Base-by-base conservation (phyloP, 352 stramenopile species). In the Phytophthora colocasiae region DNA sequence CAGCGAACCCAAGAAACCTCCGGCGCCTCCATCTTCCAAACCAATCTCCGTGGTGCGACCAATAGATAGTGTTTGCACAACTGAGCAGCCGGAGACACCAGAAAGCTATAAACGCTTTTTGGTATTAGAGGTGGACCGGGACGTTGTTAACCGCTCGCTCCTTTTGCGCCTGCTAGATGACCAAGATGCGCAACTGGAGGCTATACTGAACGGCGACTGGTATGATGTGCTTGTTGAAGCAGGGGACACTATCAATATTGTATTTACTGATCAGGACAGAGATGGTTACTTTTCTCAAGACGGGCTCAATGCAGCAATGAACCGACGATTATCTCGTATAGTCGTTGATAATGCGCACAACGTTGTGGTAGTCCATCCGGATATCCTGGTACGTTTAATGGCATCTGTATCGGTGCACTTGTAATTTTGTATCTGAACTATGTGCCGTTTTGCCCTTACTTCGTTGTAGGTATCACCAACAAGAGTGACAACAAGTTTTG, bases 231-330 rank as follows among this genome's bases (percentile, higher is more conserved):
- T 57, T 47, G 58, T 93, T 17, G 75, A 90, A 66, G 83, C 83
- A 40, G 87, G 87, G 3, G 87, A 93, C 59, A 90, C 81, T 5
- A 77, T 95, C 63, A 91, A 93, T 70, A 79, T 93, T 60, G 73
- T 95, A 31, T 85, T 91, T 63, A 89, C 83, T 44, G 80, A 86
- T 40, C 70, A 71, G 53, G 71, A 87, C 50, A 61, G 19, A 22
- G 22, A 54, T 49, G 76, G 75, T 2, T 82, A 79, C 45, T 91
- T 89, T 44, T 82, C 69, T 12, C 73, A 79, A 68, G 48, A 66
- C 10, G 12, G 19, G 39, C 6, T 34, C 15, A 66, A 19, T 9
- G 47, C n/a, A 26, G 63, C 36, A 52, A 27, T 38, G 19, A 52
- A 11, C 26, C 11, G 15, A 22, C 62, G 47, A 15, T 62, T 51